Evolutionary conservation across 495 filamentous ascomycete species (phyloP), one percentile per base, ranked within the genome.

Genomic region (Hamigera avellanea): DNA sequence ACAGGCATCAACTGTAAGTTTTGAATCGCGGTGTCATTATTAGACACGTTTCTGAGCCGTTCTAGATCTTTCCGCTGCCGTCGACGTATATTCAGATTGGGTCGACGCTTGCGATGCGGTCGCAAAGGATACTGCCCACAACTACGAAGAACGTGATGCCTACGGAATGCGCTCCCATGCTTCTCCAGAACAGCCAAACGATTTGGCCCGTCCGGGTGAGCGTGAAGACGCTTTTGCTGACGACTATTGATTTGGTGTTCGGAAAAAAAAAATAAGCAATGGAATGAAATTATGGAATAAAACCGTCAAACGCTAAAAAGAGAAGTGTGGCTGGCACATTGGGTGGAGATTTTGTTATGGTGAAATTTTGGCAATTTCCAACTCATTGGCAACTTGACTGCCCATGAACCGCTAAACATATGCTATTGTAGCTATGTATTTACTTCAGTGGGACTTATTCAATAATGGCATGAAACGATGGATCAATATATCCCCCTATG

Each of bases 61-160:
- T 14, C 19, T 35, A 93, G 86, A 87, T 53, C 77, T 96, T 37
- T 89, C 86, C 25, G 81, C 81, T 12, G 71, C 83, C 1, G 86
- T 98, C 19, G 91, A 98, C 49, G 89, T 98, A 12, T 98, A 96
- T 53, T 84, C 85, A 19, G 93, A 95, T 52, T 98, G 91, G 91
- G 81, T 98, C 35, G 91, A 98, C 62, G 91, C 91, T 25, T 95
- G 91, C 54, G 89, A 95, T 66, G 74, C 70, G 26, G 77, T 81
- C 29, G 79, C 80, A 10, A 80, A 81, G 46, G 67, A 76, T 34
- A 69, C 64, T 30, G 59, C 66, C 41, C 61, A 70, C 46, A 67
- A 72, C 25, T 70, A 74, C 31, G 73, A 75, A 17, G 64, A 63
- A 3, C 58, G 61, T 19, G 68, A 72, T 42, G 15, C 41, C 6